Evolutionary conservation across 495 filamentous ascomycete genomes (phyloP), one percentile per base, ranked within the genome.

Genomic region (Podospora fimiseda): DNA sequence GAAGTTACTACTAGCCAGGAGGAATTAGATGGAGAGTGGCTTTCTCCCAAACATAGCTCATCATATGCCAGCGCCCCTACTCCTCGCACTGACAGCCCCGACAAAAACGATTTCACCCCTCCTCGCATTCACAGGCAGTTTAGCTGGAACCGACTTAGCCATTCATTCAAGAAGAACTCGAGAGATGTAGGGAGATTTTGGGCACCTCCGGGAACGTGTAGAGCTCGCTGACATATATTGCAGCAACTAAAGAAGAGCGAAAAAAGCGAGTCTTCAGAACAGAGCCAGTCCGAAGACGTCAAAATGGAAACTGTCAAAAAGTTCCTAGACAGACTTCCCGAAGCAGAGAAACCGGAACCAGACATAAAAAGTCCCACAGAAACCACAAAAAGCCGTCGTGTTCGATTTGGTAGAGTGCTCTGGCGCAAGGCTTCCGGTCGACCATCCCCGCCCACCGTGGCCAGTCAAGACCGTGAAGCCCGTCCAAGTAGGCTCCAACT

Each of bases 341-440:
- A 42, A 24, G 20, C 36, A 13, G 24, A 46, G 37, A 46, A 15
- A n/a, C 41, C 27, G 6, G 36, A 15, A 13, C 42, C 19, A 30
- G 41, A 47, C 19, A 8, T 13, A 0, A 42, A 33, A n/a, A 11
- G 11, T 18, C 11, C 23, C n/a, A 33, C 38, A 27, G 46, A 23
- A 23, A 47, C 36, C 1, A 14, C 27, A 4, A 51, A 52, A 22
- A 20, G 21, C 2, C 46, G 46, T 8, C 45, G 51, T 22, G 67
- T 56, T 38, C 36, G 66, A 7, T 68, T 74, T 42, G 66, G 68
- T 0, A 68, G 61, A 48, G 65, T 68, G 18, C 70, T 71, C 9
- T 74, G 71, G 74, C 63, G 70, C 9, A 69, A 64, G 52, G 47
- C 56, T 16, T 74, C 70, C 2, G 57, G 53, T 15, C 44, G 44